A percentile compares a stretch with the other conserved stretches of the same genome.
Conservation (phyloP, 2,329 filamentous ascomycete genomes). For the Phaeoacremonium minimum region DNA sequence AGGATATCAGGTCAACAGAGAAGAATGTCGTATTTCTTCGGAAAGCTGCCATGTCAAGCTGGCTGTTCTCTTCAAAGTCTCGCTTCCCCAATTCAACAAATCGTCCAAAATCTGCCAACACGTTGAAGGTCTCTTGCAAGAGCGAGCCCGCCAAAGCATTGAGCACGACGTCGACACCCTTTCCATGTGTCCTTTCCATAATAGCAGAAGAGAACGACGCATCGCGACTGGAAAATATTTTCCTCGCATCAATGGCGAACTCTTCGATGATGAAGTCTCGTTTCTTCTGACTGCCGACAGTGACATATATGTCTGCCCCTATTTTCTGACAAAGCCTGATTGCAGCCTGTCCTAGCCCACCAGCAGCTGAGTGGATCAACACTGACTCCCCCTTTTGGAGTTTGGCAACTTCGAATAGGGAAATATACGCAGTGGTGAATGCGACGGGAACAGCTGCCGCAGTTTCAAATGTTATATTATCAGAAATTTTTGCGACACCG, state of each 20-base stretch:
- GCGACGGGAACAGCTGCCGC: constrained; percentile 1
- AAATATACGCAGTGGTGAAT: background rate
- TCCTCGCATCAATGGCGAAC: background rate
- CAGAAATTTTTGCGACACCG: background rate
- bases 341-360: background rate
- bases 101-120: too few species aligned
- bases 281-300: background rate
- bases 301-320: background rate
- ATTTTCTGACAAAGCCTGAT: background rate
- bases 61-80: background rate
- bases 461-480: background rate
- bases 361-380: background rate
- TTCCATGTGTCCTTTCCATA: background rate
- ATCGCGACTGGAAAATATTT: background rate
- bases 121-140: too few species aligned
- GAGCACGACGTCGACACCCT: background rate
- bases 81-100: background rate
- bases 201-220: background rate
- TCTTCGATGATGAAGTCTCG: background rate
- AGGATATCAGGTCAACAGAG: too few species aligned
- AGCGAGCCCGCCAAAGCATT: background rate
- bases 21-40: too few species aligned
- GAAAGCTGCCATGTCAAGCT: background rate
- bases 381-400: background rate
- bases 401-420: background rate